Evolutionary conservation across 208 protist genomes (phyloP), one percentile per base, ranked within the genome.

Genomic region (Trypanosomatidae sp.): DNA sequence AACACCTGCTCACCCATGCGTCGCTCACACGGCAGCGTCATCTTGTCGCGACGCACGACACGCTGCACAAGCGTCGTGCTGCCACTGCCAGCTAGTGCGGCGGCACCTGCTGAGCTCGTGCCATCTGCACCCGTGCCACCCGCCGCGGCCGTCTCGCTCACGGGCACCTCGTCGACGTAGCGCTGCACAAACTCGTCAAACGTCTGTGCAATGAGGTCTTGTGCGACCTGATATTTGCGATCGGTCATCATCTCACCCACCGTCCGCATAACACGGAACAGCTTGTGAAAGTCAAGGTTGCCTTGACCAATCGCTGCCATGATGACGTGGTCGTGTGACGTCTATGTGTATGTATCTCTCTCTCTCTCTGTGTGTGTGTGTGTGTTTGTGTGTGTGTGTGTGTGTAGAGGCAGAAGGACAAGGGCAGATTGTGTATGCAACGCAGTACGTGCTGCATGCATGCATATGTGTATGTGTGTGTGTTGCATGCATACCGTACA

Each of bases 161-260:
- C 57, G 2, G 52, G 48, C 7, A 43, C 35, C 33, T 50, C 48
- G n/a, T 60, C 48, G 0, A 76, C 65, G 63, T 86, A 94, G 26
- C 48, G 48, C 2, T 66, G 60, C 43, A 68, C 56, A 46, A 94
- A 94, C 28, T 83, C 73, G 18, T 69, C 57, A 10, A 81, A 62
- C 6, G 66, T 73, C 30, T 18, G 24, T 1, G 78, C 64, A 8
- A 87, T 68, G 27, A 78, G 39, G 16, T 60, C 30, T 11, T 53
- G 45, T 13, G 69, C 58, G 8, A 94, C 64, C 23, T 71, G 56
- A 57, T 94, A 94, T 24, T 69, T 63, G 4, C 85, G 54, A 51
- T 94, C 85, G 10, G 47, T 46, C 75, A 88, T 87, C 85, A 94
- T 94, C 54, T 90, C 71, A 5, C 66, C 59, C 2, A 79, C 78